These are phyloP conservation scores for Globisporangium polare DNA, from an alignment of 352 stramenopile species.

Conservation along the genomic window DNA sequence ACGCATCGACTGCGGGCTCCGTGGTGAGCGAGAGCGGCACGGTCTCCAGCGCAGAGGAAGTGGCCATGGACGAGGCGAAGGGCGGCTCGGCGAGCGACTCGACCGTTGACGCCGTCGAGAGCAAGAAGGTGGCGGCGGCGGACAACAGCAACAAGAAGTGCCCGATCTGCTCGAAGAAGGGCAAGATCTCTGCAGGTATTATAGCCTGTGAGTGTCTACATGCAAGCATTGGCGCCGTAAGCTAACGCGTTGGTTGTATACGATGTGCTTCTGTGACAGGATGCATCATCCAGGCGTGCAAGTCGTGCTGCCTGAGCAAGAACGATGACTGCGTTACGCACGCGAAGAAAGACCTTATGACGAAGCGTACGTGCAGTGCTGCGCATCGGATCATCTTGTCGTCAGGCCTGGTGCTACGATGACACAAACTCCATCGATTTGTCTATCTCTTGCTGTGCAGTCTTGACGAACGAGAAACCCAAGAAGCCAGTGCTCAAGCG, in stretches of 20 bases:
- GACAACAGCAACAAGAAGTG: constrained; percentile 22
- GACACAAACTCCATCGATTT: not conserved
- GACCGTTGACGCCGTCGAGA: constrained; percentile 8
- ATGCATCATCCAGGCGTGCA: constrained; percentile 56
- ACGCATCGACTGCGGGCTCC: not conserved
- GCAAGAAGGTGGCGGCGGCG: constrained; percentile 13
- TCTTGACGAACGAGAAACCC: constrained; percentile 2
- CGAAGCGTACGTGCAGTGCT: constrained; percentile 15
- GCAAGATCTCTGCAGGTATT: constrained; percentile 11
- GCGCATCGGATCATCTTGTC: not conserved
- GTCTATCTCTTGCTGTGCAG: not conserved
- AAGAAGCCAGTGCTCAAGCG: constrained; percentile 56
- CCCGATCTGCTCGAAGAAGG: constrained; percentile 49
- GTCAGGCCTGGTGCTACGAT: not conserved
- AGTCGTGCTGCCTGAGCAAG: constrained; percentile 63
- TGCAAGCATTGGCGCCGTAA: not conserved
- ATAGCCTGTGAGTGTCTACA: not conserved
- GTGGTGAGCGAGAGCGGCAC: not conserved
- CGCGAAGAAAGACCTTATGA: constrained; percentile 25
- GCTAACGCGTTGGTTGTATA: not conserved
- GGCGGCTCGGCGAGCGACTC: constrained; percentile 3
- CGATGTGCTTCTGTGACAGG: constrained; percentile 10
- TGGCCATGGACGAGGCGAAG: not conserved
- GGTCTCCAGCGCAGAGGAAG: not conserved
- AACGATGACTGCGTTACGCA: constrained; percentile 35